A percentile compares a stretch with the other conserved stretches of the same genome.
phyloP scores from a whole-genome alignment of 371 early-diverging fungal genomes.

The Mucor mucedo region DNA sequence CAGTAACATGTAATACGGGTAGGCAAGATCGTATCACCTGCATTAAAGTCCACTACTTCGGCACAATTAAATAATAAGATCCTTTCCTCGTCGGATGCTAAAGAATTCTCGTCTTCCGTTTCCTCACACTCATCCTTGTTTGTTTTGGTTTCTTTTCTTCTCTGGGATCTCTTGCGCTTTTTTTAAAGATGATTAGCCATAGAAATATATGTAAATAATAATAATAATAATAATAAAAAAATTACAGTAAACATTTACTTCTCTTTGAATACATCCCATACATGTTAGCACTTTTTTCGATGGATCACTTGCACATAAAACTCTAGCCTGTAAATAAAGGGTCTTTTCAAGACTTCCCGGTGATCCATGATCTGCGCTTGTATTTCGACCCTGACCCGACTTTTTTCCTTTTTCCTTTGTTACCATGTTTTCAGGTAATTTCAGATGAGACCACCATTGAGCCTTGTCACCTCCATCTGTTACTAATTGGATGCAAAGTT shows the following conservation, averaged over 20 bases:
- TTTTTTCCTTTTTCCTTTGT: conserved; percentile 72
- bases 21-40: conserved; percentile 88
- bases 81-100: conserved; percentile 70
- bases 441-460: conserved; percentile 82
- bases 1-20: conserved; percentile 95
- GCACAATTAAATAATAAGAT: conserved; percentile 85
- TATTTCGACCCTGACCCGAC: conserved; percentile 6
- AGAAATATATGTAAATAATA: neutral
- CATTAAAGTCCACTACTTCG: conserved; percentile 84
- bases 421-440: conserved; percentile 84
- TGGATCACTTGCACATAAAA: conserved; percentile 86
- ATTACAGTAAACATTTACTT: conserved; percentile 43
- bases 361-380: neutral
- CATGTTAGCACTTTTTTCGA: conserved; percentile 82
- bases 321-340: conserved; percentile 75
- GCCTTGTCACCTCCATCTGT: conserved; percentile 81
- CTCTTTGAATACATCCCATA: conserved; percentile 86
- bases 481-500: conserved; percentile 84
- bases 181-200: too few relatives aligned
- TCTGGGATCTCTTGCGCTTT: conserved; percentile 57
- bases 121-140: conserved; percentile 25
- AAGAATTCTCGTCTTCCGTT: conserved; percentile 32
- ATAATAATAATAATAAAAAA: neutral
- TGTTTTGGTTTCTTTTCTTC: conserved; percentile 53
- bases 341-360: conserved; percentile 41